Evolutionary conservation across 1,284 basidiomycete species (phyloP).

Genomic region (Hortiboletus rubellus): DNA sequence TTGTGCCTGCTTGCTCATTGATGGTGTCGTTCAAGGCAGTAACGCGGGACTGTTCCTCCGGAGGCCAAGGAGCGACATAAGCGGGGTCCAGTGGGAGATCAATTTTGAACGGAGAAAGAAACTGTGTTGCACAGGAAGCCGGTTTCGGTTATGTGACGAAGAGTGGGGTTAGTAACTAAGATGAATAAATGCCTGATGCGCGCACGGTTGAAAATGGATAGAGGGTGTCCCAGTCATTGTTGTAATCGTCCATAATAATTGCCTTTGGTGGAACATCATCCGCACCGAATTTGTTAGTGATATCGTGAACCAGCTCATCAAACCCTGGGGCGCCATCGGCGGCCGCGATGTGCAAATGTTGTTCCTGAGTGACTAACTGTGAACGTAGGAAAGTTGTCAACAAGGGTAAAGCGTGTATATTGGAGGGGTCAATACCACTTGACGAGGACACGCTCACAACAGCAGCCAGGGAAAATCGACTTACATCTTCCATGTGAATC

Average conservation of each 20-base stretch:
- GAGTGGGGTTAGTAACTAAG: slow-evolving; percentile 4
- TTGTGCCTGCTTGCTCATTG: slow-evolving; percentile 60
- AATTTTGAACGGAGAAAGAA: slow-evolving; percentile 77
- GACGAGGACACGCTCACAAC: not conserved
- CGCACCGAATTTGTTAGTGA: slow-evolving; percentile 62
- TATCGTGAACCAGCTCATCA: slow-evolving; percentile 56
- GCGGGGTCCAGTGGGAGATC: slow-evolving; percentile 53
- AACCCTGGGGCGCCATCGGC: slow-evolving; percentile 86
- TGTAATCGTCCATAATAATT: slow-evolving; percentile 64
- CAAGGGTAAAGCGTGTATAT: not conserved
- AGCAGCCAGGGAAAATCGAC: slow-evolving; percentile 24
- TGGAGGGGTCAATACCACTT: not conserved
- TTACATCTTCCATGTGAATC: slow-evolving; percentile 85
- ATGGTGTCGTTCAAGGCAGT: slow-evolving; percentile 60
- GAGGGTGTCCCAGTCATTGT: slow-evolving; percentile 82
- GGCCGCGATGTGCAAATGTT: slow-evolving; percentile 79
- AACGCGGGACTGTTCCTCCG: slow-evolving; percentile 54
- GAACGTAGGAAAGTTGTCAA: not conserved
- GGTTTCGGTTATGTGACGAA: not conserved
- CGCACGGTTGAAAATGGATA: slow-evolving; percentile 83
- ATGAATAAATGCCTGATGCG: slow-evolving; percentile 2
- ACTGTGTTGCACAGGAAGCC: slow-evolving; percentile 41
- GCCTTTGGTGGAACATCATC: slow-evolving; percentile 43
- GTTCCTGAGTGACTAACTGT: slow-evolving; percentile 72
- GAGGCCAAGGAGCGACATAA: slow-evolving; percentile 55